Conservation (phyloP, 2,329 filamentous ascomycete genomes). For the Xylariaceae sp. region DNA sequence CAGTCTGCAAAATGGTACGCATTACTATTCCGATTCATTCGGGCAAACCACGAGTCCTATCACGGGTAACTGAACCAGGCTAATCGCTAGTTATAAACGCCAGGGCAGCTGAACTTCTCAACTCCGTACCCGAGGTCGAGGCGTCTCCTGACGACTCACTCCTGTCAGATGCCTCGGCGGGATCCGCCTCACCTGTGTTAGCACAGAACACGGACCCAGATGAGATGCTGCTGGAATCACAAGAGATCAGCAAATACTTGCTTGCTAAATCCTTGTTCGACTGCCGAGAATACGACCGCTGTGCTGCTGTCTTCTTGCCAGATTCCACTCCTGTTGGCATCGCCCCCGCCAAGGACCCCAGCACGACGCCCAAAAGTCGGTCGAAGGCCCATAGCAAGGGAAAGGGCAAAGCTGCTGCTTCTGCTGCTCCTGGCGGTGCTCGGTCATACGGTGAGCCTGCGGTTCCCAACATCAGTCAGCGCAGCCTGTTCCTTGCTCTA, state of each 20-base stretch:
- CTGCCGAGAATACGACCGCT: constrained; percentile 90
- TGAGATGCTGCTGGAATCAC: constrained; percentile 71
- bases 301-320: constrained; percentile 83
- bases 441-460: constrained; percentile 22
- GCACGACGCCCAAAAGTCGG: constrained; percentile 40
- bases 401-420: constrained; percentile 58
- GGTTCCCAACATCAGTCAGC: constrained; percentile 69
- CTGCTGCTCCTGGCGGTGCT: constrained; percentile 23
- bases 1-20: constrained; percentile 94
- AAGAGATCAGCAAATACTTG: constrained; percentile 77
- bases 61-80: background rate
- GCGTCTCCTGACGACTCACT: constrained; percentile 28
- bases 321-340: constrained; percentile 68
- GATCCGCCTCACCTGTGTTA: constrained; percentile 45
- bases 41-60: background rate
- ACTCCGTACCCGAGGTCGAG: constrained; percentile 62
- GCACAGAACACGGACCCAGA: constrained; percentile 59
- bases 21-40: constrained; percentile 14
- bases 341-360: constrained; percentile 45
- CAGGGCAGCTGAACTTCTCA: constrained; percentile 92
- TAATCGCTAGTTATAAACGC: constrained; percentile 10
- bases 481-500: constrained; percentile 83
- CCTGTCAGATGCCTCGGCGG: constrained; percentile 33
- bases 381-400: constrained; percentile 55
- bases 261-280: constrained; percentile 93